Percentiles rank a stretch among this genome's conserved stretches.
phyloP scores from a whole-genome alignment of 495 filamentous ascomycete species.

The Amphirosellinia nigrospora region DNA sequence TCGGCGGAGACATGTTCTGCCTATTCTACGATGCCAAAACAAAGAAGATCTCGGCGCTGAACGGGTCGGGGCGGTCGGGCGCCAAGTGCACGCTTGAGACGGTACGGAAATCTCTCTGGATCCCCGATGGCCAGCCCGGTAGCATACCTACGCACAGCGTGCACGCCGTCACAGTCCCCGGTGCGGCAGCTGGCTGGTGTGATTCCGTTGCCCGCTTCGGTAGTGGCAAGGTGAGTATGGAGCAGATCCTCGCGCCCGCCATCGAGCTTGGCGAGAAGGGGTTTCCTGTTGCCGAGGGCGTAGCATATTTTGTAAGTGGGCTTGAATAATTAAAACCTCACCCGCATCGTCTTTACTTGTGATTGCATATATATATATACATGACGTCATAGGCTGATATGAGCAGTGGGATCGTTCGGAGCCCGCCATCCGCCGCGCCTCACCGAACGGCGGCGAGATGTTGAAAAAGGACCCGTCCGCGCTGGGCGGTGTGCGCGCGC shows the following conservation, averaged over 20 bases:
- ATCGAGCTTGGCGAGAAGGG: conserved; percentile 88
- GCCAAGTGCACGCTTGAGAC: conserved; percentile 69
- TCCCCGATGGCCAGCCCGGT: conserved; percentile 65
- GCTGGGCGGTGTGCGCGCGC: conserved; percentile 68
- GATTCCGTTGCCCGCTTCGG: conserved; percentile 92
- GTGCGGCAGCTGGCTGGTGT: conserved; percentile 92
- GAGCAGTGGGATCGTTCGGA: conserved; percentile 38
- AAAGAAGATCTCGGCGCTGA: conserved; percentile 80
- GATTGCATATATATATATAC: neutral
- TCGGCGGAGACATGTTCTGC: conserved; percentile 98
- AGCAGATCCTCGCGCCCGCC: conserved; percentile 81
- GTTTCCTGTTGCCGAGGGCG: conserved; percentile 84
- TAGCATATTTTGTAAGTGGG: conserved; percentile 69
- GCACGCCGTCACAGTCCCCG: conserved; percentile 84
- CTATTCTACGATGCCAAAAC: conserved; percentile 88
- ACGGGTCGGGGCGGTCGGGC: conserved; percentile 87
- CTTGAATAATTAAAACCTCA: neutral
- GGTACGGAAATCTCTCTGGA: conserved; percentile 70
- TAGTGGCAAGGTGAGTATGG: conserved; percentile 79
- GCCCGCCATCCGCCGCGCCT: conserved; percentile 65
- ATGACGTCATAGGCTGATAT: neutral
- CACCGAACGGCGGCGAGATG: conserved; percentile 85
- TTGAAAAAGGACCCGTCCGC: conserved; percentile 73
- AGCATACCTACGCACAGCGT: conserved; percentile 77
- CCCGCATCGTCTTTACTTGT: neutral